phyloP scores from a whole-genome alignment of 2,329 filamentous ascomycete genomes.

The Westerdykella sp. region DNA sequence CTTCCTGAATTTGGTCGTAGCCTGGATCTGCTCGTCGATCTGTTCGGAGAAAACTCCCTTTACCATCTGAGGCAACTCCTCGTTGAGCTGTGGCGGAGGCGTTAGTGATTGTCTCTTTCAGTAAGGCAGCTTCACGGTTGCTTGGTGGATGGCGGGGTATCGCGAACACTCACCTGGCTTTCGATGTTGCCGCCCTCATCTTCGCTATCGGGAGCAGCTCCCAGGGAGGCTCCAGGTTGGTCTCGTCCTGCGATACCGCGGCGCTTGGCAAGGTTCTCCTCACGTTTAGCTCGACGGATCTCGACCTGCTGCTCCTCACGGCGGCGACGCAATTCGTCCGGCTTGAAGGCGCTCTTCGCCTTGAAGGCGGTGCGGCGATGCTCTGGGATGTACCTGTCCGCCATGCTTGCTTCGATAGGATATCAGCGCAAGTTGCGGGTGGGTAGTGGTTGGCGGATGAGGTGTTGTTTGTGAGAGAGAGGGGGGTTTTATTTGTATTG shows the following conservation, averaged over 20 bases:
- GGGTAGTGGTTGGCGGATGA: slow-evolving; percentile 10
- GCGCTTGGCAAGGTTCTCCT: slow-evolving; percentile 98
- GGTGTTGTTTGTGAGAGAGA: slow-evolving; percentile 28
- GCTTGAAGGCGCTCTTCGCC: slow-evolving; percentile 98
- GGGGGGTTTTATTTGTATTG: slow-evolving; percentile 24
- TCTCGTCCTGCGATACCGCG: slow-evolving; percentile 78
- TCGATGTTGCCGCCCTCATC: slow-evolving; percentile 94
- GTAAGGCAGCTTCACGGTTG: slow-evolving; percentile 1
- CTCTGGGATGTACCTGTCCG: slow-evolving; percentile 98
- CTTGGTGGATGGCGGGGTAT: slow-evolving; percentile 5
- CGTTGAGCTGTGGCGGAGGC: slow-evolving; percentile 63
- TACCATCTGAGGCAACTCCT: slow-evolving; percentile 98
- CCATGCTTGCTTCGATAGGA: slow-evolving; percentile 58
- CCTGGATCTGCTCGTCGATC: slow-evolving; percentile 94
- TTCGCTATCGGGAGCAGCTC: slow-evolving; percentile 90
- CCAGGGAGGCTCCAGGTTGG: slow-evolving; percentile 72
- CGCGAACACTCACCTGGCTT: slow-evolving; percentile 68
- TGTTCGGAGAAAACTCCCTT: slow-evolving; percentile 97
- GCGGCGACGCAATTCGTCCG: slow-evolving; percentile 94
- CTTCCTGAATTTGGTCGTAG: slow-evolving; percentile 98
- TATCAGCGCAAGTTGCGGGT: slow-evolving; percentile 11
- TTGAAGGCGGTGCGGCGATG: slow-evolving; percentile 99
- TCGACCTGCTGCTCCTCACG: slow-evolving; percentile 99
- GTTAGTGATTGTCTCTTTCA: slow-evolving; percentile 5
- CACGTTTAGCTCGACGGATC: slow-evolving; percentile 96